Percentiles rank a stretch among this genome's conserved stretches.
phyloP scores from a whole-genome alignment of 208 protist species.

The Leptomonas seymouri region DNA sequence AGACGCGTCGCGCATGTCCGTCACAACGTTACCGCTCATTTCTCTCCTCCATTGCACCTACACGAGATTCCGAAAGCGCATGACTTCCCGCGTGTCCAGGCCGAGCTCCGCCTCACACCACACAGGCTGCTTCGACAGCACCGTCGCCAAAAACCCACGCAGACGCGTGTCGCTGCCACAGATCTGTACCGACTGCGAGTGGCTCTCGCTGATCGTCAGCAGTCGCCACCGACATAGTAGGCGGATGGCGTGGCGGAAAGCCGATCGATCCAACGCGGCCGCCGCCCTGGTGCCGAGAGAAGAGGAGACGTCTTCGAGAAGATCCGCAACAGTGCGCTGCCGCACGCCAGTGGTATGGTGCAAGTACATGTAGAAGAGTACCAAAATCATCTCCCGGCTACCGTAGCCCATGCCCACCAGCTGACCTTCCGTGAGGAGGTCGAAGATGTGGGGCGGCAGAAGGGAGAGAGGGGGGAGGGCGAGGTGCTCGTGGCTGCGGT shows the following conservation, averaged over 20 bases:
- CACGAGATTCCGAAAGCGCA: slow-evolving; percentile 66
- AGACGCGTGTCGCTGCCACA: slow-evolving; percentile 51
- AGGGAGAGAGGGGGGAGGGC: slow-evolving; percentile 21
- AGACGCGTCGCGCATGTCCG: no score
- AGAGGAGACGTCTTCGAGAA: slow-evolving; percentile 76
- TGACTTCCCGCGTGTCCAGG: slow-evolving; percentile 59
- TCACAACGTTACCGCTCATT: no score
- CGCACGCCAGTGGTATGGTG: slow-evolving; percentile 50
- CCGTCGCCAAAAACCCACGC: slow-evolving; percentile 47
- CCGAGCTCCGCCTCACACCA: slow-evolving; percentile 64
- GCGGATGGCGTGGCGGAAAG: slow-evolving; percentile 53
- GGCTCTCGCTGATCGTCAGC: slow-evolving; percentile 34
- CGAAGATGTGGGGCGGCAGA: slow-evolving; percentile 44
- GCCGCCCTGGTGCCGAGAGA: slow-evolving; percentile 71
- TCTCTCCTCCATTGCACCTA: slow-evolving; percentile 15
- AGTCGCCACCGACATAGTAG: slow-evolving; percentile 61
- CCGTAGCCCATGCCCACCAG: slow-evolving; percentile 65
- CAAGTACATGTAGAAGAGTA: slow-evolving; percentile 67
- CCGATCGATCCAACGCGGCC: slow-evolving; percentile 58
- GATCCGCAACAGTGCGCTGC: slow-evolving; percentile 58
- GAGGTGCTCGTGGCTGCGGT: background rate
- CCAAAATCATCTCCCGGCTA: slow-evolving; percentile 51
- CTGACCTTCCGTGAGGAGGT: slow-evolving; percentile 53
- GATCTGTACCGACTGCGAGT: slow-evolving; percentile 41
- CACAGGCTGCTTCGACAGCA: slow-evolving; percentile 38